Evolutionary conservation across 805 yeast species (phyloP).

Genomic region (Komagataella populi): DNA sequence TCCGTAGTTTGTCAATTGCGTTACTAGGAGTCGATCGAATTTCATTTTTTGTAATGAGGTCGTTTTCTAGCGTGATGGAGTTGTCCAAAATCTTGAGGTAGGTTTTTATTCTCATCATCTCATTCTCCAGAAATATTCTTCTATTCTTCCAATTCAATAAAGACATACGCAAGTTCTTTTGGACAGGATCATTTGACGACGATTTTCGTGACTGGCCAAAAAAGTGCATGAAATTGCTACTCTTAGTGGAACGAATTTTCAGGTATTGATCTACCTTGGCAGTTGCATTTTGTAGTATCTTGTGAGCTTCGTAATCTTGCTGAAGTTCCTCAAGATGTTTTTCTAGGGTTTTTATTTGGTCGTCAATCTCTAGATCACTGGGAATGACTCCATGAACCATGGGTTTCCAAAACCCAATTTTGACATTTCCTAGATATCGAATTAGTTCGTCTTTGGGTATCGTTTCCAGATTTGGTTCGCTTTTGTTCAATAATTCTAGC

Average conservation of each 20-base stretch:
- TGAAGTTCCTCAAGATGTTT: slow-evolving; percentile 25
- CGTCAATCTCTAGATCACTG: slow-evolving; percentile 14
- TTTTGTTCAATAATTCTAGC: slow-evolving; percentile 3
- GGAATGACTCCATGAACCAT: slow-evolving; percentile 13
- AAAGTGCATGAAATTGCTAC: not conserved
- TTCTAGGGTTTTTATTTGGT: slow-evolving; percentile 25
- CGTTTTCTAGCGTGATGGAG: slow-evolving; percentile 31
- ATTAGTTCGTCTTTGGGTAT: slow-evolving; percentile 10
- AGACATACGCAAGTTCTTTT: slow-evolving; percentile 21
- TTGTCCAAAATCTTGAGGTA: slow-evolving; percentile 31
- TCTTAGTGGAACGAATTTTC: not conserved
- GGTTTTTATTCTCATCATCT: slow-evolving; percentile 28
- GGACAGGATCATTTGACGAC: slow-evolving; percentile 8
- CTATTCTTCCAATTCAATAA: slow-evolving; percentile 25
- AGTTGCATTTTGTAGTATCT: slow-evolving; percentile 18
- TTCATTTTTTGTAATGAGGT: slow-evolving; percentile 4
- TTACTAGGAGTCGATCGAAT: not conserved
- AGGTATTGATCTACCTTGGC: not conserved
- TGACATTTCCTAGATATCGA: slow-evolving; percentile 15
- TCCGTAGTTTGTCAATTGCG: slow-evolving; percentile 3
- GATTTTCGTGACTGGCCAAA: slow-evolving; percentile 4
- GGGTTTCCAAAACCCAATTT: slow-evolving; percentile 29
- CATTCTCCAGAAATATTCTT: slow-evolving; percentile 27
- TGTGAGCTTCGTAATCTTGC: slow-evolving; percentile 27
- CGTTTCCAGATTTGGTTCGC: not conserved